Percentiles rank a stretch among this genome's conserved stretches.
Conservation (phyloP, 495 filamentous ascomycete species). For the Viridothelium virens region DNA sequence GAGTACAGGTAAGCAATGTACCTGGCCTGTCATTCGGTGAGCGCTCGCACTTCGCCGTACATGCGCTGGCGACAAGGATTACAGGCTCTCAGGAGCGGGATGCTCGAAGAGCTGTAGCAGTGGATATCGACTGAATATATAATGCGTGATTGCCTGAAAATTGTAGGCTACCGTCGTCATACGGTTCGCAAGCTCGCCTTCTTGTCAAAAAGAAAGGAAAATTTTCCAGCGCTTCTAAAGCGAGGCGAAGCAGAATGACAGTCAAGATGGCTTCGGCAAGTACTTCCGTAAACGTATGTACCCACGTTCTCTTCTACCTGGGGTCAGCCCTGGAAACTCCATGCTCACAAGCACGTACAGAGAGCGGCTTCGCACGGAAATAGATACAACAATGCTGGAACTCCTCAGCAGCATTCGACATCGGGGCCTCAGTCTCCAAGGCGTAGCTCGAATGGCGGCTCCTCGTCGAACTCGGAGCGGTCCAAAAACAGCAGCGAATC, state of each 20-base stretch:
- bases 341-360: not conserved
- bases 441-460: not conserved
- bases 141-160: not conserved
- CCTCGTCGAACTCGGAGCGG: not conserved
- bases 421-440: not conserved
- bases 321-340: no score
- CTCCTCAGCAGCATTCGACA: not conserved
- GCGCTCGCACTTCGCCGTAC: not conserved
- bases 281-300: not conserved
- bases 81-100: not conserved
- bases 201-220: not conserved
- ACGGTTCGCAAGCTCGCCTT: slow-evolving; percentile 1
- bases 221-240: not conserved
- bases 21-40: not conserved
- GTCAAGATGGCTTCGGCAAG: not conserved
- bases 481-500: no score
- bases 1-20: no score
- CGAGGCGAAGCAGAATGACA: not conserved
- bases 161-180: not conserved
- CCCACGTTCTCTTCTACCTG: not conserved
- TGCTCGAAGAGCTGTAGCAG: not conserved
- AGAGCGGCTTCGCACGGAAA: not conserved
- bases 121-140: not conserved
- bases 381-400: not conserved
- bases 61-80: not conserved